A percentile compares a stretch with the other conserved stretches of the same genome.
phyloP scores from a whole-genome alignment of 306 rosid species.

The Phaseolus lunatus region DNA sequence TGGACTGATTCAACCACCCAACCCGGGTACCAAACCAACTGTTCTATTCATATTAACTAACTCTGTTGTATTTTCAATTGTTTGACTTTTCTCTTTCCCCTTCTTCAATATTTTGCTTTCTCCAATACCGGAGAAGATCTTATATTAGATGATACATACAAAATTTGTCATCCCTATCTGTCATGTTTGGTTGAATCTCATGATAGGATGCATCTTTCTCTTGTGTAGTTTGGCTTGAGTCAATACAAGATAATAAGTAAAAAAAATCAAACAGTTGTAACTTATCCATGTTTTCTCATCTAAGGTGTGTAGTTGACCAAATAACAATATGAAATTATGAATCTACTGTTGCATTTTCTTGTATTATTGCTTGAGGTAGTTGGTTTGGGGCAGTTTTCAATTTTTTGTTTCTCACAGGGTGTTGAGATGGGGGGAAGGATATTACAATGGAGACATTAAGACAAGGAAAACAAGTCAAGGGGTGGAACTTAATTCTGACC shows the following conservation, averaged over 20 bases:
- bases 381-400: constrained; percentile 10
- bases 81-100: constrained; percentile 1
- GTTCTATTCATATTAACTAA: constrained; percentile 1
- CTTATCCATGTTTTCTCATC: neutral
- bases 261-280: constrained; percentile 20
- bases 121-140: neutral
- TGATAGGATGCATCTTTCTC: constrained; percentile 26
- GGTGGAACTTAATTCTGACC: constrained; percentile 67
- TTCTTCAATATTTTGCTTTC: neutral
- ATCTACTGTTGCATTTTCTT: constrained; percentile 21
- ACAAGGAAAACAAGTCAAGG: constrained; percentile 84
- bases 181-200: constrained; percentile 19
- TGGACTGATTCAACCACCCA: constrained; percentile 70
- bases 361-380: neutral
- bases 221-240: constrained; percentile 15
- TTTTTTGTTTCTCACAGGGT: constrained; percentile 52
- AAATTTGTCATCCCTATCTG: neutral
- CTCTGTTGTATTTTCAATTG: neutral
- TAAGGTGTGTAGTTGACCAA: neutral
- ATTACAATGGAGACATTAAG: constrained; percentile 92
- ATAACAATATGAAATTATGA: constrained; percentile 3
- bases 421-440: constrained; percentile 84
- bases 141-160: constrained; percentile 6
- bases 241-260: constrained; percentile 3
- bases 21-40: constrained; percentile 60